Evolutionary conservation across 2,329 filamentous ascomycete genomes (phyloP), one percentile per base, ranked within the genome.

Genomic region (Arthroderma sp.): DNA sequence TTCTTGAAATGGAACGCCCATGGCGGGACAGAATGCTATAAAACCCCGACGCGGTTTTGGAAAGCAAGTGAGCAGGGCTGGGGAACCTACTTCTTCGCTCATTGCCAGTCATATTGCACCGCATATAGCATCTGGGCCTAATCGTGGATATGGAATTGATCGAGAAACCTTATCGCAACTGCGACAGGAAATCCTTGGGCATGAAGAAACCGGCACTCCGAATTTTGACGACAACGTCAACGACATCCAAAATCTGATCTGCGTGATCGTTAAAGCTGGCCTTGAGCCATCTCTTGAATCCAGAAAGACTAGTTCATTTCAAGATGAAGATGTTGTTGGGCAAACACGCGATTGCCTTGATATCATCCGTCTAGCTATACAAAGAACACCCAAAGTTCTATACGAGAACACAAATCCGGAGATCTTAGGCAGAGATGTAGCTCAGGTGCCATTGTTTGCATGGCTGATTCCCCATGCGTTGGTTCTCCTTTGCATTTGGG

Each of bases 61-160:
- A 27, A 43, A 41, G 36, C 42, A 38, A 30, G 38, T 34, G 27
- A n/a, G 42, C 8, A 38, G 34, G 38, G 8, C 29, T 10, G 42
- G 45, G 7, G 62, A 63, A 48, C 58, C 62, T 28, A 54, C 60
- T 30, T 83, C 86, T 8, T 94, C 88, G 10, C 93, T 87, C 6
- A 73, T 94, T 56, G 86, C 88, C 43, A 86, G 86, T 8, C 85
- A 93, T 62, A 79, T 95, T 46, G 86, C 91, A 51, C 81, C 85
- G 59, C 86, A 85, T 59, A 79, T 87, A 50, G 78, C 82, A 37
- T 75, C 82, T 22, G 75, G 76, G 41, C 72, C 74, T 42, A 74
- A 72, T 50, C 77, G 74, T 38, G 73, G 75, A 43, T 73, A 75
- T 55, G 75, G 75, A 43, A 74, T 82, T 54, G 79, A 82, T 54